Evolutionary conservation across 371 early-diverging fungal species (phyloP).

Genomic region (Mortierella sp.): DNA sequence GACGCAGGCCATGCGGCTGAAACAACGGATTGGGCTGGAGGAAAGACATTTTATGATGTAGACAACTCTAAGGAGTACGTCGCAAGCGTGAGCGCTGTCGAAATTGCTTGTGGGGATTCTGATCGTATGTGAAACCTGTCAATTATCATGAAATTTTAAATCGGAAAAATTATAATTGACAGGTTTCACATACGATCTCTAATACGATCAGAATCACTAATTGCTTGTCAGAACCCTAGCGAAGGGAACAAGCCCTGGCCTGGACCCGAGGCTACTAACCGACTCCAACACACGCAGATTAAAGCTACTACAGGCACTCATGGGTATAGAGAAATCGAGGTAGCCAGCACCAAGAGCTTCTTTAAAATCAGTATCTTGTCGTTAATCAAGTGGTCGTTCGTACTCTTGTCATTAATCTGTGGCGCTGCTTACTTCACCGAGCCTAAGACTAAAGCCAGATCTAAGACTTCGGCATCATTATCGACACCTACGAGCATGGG

Average conservation of each 20-base stretch:
- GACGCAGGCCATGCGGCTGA: constrained; percentile 34
- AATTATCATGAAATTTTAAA: too few species aligned
- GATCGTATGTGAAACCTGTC: too few species aligned
- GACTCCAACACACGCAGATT: constrained; percentile 26
- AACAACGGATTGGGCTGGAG: constrained; percentile 38
- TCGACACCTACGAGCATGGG: neutral
- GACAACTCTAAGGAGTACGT: constrained; percentile 43
- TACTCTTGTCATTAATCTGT: constrained; percentile 39
- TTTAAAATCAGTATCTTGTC: constrained; percentile 26
- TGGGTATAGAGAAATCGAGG: constrained; percentile 4
- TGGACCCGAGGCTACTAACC: constrained; percentile 37
- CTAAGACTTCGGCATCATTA: neutral
- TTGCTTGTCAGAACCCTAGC: constrained; percentile 31
- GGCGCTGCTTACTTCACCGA: constrained; percentile 43
- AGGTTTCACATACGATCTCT: too few species aligned
- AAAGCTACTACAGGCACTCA: neutral
- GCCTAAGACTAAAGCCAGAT: constrained; percentile 14
- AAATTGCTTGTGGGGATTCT: constrained; percentile 37
- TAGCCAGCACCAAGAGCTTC: constrained; percentile 4
- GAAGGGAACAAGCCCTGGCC: constrained; percentile 51
- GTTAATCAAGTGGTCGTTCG: constrained; percentile 44
- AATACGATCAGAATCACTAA: too few species aligned
- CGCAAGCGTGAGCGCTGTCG: constrained; percentile 27
- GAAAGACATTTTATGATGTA: constrained; percentile 27
- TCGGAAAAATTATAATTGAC: too few species aligned